These are phyloP conservation scores for Penicillium bovifimosum DNA, from an alignment of 495 filamentous ascomycete genomes.

Conservation along the genomic window DNA sequence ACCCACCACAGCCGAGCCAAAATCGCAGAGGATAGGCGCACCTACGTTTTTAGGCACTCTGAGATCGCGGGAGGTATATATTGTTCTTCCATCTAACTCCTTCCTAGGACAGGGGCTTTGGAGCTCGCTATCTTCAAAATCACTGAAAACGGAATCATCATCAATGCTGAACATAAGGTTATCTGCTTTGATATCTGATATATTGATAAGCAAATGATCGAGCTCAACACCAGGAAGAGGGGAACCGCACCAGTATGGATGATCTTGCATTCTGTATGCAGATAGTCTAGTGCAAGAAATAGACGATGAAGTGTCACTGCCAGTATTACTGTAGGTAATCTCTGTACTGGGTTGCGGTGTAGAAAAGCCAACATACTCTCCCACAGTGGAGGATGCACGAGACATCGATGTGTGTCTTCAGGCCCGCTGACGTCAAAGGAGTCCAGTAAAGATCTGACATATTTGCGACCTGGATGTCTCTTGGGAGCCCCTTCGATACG, in stretches of 20 bases:
- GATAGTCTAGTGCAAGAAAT: slow-evolving; percentile 40
- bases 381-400: slow-evolving; percentile 40
- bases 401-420: slow-evolving; percentile 36
- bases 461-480: slow-evolving; percentile 21
- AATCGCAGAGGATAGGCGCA: slow-evolving; percentile 24
- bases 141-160: slow-evolving; percentile 30
- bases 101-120: slow-evolving; percentile 27
- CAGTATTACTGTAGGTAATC: slow-evolving; percentile 19
- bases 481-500: slow-evolving; percentile 15
- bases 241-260: slow-evolving; percentile 32
- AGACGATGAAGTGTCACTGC: slow-evolving; percentile 28
- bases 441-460: slow-evolving; percentile 27
- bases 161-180: slow-evolving; percentile 34
- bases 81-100: slow-evolving; percentile 23
- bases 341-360: slow-evolving; percentile 23
- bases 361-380: slow-evolving; percentile 36
- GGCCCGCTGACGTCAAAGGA: slow-evolving; percentile 30
- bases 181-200: slow-evolving; percentile 33
- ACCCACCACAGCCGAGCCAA: slow-evolving; percentile 19
- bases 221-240: not conserved
- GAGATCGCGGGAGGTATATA: slow-evolving; percentile 25
- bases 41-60: slow-evolving; percentile 13
- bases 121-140: slow-evolving; percentile 27
- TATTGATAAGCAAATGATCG: not conserved
- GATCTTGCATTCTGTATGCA: slow-evolving; percentile 45